phyloP scores from a whole-genome alignment of 1,284 basidiomycete species.

The Puccinia coronata region DNA sequence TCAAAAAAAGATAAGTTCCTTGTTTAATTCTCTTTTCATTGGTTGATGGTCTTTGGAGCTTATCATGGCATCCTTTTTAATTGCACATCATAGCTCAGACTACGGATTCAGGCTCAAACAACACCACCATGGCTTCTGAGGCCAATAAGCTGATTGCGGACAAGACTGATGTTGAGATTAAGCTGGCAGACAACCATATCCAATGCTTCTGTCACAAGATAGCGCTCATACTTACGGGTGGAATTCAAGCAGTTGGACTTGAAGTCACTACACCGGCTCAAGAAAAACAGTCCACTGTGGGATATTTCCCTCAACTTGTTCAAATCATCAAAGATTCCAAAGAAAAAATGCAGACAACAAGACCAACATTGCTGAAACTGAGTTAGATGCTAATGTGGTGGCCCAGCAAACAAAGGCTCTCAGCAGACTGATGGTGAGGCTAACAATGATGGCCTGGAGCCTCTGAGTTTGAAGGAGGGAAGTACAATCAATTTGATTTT shows the following conservation, averaged over 20 bases:
- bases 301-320: neutral
- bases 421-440: too few species aligned
- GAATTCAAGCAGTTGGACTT: neutral
- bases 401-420: too few species aligned
- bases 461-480: neutral
- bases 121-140: slow-evolving; percentile 16
- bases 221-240: neutral
- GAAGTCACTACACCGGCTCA: neutral
- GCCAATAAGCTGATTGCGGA: neutral
- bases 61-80: neutral
- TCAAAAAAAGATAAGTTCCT: slow-evolving; percentile 15
- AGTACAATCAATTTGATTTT: too few species aligned
- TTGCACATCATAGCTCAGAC: slow-evolving; percentile 3
- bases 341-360: too few species aligned
- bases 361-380: too few species aligned
- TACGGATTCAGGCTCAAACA: slow-evolving; percentile 16
- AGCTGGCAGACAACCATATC: neutral
- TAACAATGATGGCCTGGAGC: neutral
- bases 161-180: neutral
- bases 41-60: too few species aligned
- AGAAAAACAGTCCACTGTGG: neutral
- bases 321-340: slow-evolving; percentile 7
- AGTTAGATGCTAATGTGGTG: too few species aligned
- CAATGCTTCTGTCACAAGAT: slow-evolving; percentile 19
- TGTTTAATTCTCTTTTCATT: too few species aligned